phyloP scores from a whole-genome alignment of 495 filamentous ascomycete genomes.

The Xylaria telfairii region DNA sequence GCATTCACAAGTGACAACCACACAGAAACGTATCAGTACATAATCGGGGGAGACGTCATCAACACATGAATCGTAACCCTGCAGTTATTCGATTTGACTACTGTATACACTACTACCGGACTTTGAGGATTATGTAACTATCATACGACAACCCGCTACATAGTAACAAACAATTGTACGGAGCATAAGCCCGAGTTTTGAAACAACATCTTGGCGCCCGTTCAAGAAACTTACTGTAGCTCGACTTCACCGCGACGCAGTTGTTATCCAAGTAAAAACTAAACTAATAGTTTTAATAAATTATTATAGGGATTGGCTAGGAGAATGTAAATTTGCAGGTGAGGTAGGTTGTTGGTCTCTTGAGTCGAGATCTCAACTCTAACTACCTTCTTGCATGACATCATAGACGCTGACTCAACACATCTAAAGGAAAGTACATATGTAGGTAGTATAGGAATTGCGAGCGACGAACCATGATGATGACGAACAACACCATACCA shows the following conservation, averaged over 20 bases:
- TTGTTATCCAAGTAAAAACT: too few relatives aligned
- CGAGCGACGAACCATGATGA: neutral
- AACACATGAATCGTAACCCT: neutral
- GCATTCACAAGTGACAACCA: neutral
- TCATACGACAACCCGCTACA: neutral
- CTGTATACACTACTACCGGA: neutral
- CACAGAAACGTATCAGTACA: neutral
- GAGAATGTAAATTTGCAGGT: too few relatives aligned
- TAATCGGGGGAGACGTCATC: neutral
- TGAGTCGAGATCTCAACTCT: too few relatives aligned
- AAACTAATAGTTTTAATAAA: too few relatives aligned
- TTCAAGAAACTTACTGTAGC: neutral
- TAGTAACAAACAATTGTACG: neutral
- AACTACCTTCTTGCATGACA: neutral
- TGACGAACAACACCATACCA: neutral
- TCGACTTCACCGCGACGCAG: too few relatives aligned
- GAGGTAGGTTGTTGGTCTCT: too few relatives aligned
- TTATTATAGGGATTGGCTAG: too few relatives aligned
- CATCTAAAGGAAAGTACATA: neutral
- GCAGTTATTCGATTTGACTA: neutral
- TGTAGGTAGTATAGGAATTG: too few relatives aligned
- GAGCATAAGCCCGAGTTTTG: neutral
- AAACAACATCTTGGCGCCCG: neutral
- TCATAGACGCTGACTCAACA: neutral
- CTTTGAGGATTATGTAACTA: neutral